These are phyloP conservation scores for Vitis hybrid DNA, from an alignment of 177 flowering plant genomes.

Conservation along the genomic window DNA sequence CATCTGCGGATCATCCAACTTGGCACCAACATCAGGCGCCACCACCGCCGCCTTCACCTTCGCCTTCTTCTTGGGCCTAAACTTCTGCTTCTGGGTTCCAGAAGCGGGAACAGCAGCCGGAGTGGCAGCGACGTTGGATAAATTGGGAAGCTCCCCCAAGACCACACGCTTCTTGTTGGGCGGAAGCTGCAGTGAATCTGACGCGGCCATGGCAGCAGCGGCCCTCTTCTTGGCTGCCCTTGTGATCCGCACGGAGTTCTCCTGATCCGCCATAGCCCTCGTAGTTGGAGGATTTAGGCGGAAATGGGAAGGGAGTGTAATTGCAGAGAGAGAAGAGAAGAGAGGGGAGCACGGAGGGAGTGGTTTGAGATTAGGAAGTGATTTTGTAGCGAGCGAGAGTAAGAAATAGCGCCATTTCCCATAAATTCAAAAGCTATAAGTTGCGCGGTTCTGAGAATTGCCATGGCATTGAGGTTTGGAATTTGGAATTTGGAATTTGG, in stretches of 20 bases:
- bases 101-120: slow-evolving; percentile 1
- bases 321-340: background rate
- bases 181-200: slow-evolving; percentile 11
- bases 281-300: background rate
- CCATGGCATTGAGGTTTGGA: background rate
- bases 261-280: slow-evolving; percentile 40
- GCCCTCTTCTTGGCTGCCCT: slow-evolving; percentile 64
- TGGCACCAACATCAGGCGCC: slow-evolving; percentile 18
- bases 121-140: slow-evolving; percentile 18
- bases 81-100: slow-evolving; percentile 19
- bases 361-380: background rate
- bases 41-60: slow-evolving; percentile 4
- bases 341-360: background rate
- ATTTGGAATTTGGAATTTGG: background rate
- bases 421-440: background rate
- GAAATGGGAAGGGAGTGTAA: background rate
- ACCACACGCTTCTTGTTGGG: slow-evolving; percentile 60
- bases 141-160: slow-evolving; percentile 63
- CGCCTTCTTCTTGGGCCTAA: slow-evolving; percentile 17
- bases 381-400: background rate
- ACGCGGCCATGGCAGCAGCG: slow-evolving; percentile 21
- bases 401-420: background rate
- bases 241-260: slow-evolving; percentile 52
- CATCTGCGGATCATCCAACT: slow-evolving; percentile 63
- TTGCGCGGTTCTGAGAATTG: background rate